These are phyloP conservation scores for Capillidium heterosporum DNA, from an alignment of 371 early-diverging fungal genomes.

Conservation along the genomic window DNA sequence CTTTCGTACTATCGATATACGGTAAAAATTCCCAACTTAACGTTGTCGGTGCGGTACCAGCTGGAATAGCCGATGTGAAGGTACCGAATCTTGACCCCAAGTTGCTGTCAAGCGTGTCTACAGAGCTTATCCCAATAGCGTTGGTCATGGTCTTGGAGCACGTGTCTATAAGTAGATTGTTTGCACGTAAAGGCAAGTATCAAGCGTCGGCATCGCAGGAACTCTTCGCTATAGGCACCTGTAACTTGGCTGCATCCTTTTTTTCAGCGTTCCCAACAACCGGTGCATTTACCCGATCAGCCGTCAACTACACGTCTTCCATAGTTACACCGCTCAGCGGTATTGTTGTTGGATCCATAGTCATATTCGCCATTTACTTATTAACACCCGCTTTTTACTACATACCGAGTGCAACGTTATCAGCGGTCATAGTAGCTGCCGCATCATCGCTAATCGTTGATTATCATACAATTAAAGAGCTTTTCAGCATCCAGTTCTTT, in stretches of 20 bases:
- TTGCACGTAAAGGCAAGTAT: conserved; percentile 19
- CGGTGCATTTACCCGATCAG: conserved; percentile 71
- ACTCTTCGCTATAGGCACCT: conserved; percentile 53
- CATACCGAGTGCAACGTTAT: conserved; percentile 55
- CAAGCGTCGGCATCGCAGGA: conserved; percentile 39
- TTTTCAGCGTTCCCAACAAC: conserved; percentile 66
- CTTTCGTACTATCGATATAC: conserved; percentile 10
- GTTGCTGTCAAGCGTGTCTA: conserved; percentile 40
- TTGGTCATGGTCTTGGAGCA: conserved; percentile 23
- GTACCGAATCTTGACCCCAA: conserved; percentile 37
- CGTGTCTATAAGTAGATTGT: conserved; percentile 19
- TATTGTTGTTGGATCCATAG: conserved; percentile 50
- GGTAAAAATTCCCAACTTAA: background rate
- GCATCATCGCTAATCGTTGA: background rate
- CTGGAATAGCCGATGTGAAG: conserved; percentile 4
- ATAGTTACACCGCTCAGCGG: conserved; percentile 53
- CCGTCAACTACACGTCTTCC: conserved; percentile 19
- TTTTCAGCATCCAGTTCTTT: background rate
- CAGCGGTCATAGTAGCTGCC: conserved; percentile 30
- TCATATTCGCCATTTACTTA: conserved; percentile 49
- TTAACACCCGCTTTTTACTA: conserved; percentile 68
- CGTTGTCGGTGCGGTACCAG: conserved; percentile 11
- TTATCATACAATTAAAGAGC: background rate
- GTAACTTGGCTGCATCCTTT: conserved; percentile 61
- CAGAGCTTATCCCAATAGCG: conserved; percentile 25